These are phyloP conservation scores for Termitomyces bulborhizus DNA, from an alignment of 768 basidiomycete species.

Conservation along the genomic window DNA sequence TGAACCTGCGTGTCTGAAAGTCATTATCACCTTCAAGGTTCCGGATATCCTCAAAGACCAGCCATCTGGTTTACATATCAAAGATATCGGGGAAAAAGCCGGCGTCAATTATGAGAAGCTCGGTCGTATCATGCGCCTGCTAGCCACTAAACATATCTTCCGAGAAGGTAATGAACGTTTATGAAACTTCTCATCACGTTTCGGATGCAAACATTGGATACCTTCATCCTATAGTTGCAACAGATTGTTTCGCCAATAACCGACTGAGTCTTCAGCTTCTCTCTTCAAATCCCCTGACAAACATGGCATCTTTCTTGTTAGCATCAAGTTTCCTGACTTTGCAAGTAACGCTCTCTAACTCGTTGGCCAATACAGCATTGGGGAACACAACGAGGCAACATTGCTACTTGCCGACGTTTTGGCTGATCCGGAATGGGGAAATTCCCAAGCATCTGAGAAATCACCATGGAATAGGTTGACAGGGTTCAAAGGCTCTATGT, in stretches of 20 bases:
- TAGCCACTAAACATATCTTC: constrained; percentile 36
- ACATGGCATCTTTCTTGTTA: constrained; percentile 12
- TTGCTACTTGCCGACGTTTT: constrained; percentile 25
- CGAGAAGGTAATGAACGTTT: constrained; percentile 17
- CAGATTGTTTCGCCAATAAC: constrained; percentile 36
- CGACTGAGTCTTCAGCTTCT: constrained; percentile 29
- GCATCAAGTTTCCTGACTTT: neutral
- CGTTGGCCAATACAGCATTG: constrained; percentile 1
- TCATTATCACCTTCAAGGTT: constrained; percentile 28
- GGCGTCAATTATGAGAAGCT: constrained; percentile 30
- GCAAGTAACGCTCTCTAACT: neutral
- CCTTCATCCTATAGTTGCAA: constrained; percentile 19
- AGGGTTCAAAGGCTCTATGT: constrained; percentile 5
- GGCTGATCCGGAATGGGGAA: constrained; percentile 27
- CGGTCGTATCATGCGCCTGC: constrained; percentile 29
- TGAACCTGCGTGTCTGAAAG: constrained; percentile 27
- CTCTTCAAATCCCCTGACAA: constrained; percentile 23
- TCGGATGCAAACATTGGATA: neutral
- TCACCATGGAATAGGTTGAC: constrained; percentile 13
- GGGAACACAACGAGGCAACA: constrained; percentile 13
- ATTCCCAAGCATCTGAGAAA: constrained; percentile 14
- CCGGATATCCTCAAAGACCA: constrained; percentile 30
- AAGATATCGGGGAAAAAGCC: constrained; percentile 13
- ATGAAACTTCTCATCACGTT: no score
- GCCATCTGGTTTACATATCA: constrained; percentile 23